These are phyloP conservation scores for Harringtonia aguacate DNA, from an alignment of 2,329 filamentous ascomycete genomes.

Conservation along the genomic window DNA sequence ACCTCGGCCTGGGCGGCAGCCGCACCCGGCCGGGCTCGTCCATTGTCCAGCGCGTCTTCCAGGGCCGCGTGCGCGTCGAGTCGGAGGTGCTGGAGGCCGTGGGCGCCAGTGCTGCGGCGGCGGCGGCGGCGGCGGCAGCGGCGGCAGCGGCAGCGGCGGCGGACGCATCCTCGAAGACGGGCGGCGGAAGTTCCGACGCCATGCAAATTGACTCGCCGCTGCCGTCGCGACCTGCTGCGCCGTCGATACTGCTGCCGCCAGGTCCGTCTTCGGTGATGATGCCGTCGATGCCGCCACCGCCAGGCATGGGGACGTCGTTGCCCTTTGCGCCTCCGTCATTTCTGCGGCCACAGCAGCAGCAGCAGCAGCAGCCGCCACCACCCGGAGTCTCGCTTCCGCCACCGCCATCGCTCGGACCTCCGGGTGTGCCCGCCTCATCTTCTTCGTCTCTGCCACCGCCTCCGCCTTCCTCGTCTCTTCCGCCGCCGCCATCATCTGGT, in stretches of 20 bases:
- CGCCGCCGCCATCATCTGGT: neutral
- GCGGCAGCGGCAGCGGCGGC: neutral
- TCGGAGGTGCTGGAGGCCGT: constrained; percentile 48
- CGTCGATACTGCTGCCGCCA: neutral
- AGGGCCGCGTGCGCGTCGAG: constrained; percentile 84
- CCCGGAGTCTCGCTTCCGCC: constrained; percentile 3
- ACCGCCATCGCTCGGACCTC: neutral
- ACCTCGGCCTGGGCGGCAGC: constrained; percentile 81
- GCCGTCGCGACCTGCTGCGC: neutral
- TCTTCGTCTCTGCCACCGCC: constrained; percentile 1
- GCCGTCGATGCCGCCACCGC: neutral
- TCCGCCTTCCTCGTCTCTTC: neutral
- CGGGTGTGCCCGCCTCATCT: neutral
- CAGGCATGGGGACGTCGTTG: neutral
- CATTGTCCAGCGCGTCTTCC: constrained; percentile 87
- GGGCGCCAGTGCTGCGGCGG: constrained; percentile 8
- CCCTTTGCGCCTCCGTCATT: too few species aligned
- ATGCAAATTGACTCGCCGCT: constrained; percentile 9
- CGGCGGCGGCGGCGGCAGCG: constrained; percentile 4
- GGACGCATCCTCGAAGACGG: neutral
- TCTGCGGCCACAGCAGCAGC: too few species aligned
- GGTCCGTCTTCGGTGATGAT: too few species aligned
- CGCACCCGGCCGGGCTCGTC: constrained; percentile 76
- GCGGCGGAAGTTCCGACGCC: too few species aligned
- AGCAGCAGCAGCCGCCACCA: constrained; percentile 3